Percentiles rank a stretch among this genome's conserved stretches.
Evolutionary conservation across 1,139 yeast species (phyloP).

Genomic region (Taphrina pruni): DNA sequence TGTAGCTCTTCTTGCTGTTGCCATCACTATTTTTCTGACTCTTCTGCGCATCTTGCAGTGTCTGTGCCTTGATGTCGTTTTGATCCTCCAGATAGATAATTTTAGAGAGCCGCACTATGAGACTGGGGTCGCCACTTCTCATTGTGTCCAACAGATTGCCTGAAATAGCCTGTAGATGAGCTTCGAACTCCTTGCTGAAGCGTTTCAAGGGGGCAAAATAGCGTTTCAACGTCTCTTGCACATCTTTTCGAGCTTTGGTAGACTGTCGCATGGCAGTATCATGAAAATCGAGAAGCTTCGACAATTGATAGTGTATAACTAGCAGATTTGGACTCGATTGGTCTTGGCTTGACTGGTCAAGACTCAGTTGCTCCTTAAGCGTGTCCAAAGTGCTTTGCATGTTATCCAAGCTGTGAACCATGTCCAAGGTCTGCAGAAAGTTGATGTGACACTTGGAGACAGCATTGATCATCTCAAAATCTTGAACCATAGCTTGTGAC

Average conservation of each 20-base stretch:
- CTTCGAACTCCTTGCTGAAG: slow-evolving; percentile 67
- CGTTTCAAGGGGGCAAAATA: slow-evolving; percentile 62
- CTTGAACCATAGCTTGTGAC: slow-evolving; percentile 53
- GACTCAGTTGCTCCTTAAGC: slow-evolving; percentile 59
- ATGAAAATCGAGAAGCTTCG: slow-evolving; percentile 73
- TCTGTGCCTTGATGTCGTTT: slow-evolving; percentile 62
- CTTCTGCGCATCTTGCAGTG: slow-evolving; percentile 49
- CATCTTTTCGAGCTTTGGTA: slow-evolving; percentile 66
- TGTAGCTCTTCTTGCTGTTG: slow-evolving; percentile 23
- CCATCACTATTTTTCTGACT: slow-evolving; percentile 43
- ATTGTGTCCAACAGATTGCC: slow-evolving; percentile 70
- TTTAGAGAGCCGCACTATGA: slow-evolving; percentile 74
- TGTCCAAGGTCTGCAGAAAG: slow-evolving; percentile 69
- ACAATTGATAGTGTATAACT: slow-evolving; percentile 70
- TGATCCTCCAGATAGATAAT: slow-evolving; percentile 79
- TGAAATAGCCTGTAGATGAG: slow-evolving; percentile 64
- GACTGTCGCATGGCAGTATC: slow-evolving; percentile 72
- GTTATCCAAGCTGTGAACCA: slow-evolving; percentile 67
- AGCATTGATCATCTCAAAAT: slow-evolving; percentile 65
- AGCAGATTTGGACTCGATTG: slow-evolving; percentile 66
- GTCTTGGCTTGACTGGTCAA: slow-evolving; percentile 61
- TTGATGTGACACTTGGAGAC: slow-evolving; percentile 69
- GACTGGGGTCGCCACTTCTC: slow-evolving; percentile 67
- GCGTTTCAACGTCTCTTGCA: slow-evolving; percentile 67
- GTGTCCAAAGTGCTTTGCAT: slow-evolving; percentile 61